Base-by-base conservation (phyloP, 2,329 filamentous ascomycete species). In the Cladophialophora bantiana region DNA sequence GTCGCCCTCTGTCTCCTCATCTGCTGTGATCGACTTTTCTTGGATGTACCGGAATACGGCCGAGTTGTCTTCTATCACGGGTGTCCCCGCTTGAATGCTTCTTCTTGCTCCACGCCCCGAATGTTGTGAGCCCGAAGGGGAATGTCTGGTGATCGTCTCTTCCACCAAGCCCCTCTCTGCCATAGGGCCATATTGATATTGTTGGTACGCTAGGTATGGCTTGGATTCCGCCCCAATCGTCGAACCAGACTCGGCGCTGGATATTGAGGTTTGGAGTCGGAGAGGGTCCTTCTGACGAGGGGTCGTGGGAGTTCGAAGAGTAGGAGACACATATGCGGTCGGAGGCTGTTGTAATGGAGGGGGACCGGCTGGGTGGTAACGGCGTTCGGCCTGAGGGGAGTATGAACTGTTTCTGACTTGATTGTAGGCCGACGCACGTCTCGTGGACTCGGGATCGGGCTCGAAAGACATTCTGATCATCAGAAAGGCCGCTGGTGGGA, bases 1-100 rank as follows among this genome's bases (percentile, higher is more conserved):
- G 65, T 81, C 72, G 61, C 72, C 59, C 59, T 72, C 70, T 13
- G 65, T 68, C 67, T 68, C 73, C 34, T 74, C 69, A 15, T 76
- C 65, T 36, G 74, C 74, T 7, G 75, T 73, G 3, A 73, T n/a
- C 18, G 57, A 50, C 26, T 71, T 66, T 53, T 66, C 58, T 57
- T 66, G 70, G 31, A 71, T 67, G 38, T 71, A 71, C 20, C 62
- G 68, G 38, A 68, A 65, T 31, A 71, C 52, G 35, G 67, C 56
- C 55, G 69, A 67, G 54, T 68, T 68, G 42, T 71, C 59, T 67
- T 71, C 68, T 50, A 65, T 53, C 62, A 68, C 63, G 40, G 67
- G 67, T n/a, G 66, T 54, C 18, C 50, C 62, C 4, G 34, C 62
- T 35, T 59, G 64, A 36, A 59, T 62, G 32, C 62, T 61, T 40